Percentiles rank a stretch among this genome's conserved stretches.
Evolutionary conservation across 306 rosid species (phyloP).

Genomic region (Malus sylvestris): DNA sequence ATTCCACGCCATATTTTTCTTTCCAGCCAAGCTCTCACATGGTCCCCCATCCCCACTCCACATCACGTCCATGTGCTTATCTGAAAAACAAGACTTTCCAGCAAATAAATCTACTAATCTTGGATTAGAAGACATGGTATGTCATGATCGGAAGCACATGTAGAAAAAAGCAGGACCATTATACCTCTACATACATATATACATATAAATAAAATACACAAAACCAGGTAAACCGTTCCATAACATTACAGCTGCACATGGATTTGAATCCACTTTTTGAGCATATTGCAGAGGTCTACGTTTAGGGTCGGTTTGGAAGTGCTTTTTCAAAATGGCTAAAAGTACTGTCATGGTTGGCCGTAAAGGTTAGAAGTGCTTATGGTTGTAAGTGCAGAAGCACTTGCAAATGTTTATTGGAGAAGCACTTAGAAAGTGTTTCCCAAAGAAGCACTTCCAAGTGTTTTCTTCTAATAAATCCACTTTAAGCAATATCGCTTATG

Average conservation of each 20-base stretch:
- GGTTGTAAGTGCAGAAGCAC: background rate
- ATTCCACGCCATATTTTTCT: constrained; percentile 32
- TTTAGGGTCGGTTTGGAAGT: background rate
- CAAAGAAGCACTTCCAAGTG: background rate
- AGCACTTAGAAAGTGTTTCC: background rate
- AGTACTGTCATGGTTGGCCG: background rate
- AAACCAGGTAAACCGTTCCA: constrained; percentile 1
- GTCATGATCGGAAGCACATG: constrained; percentile 32
- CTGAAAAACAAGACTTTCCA: constrained; percentile 38
- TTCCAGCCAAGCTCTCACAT: constrained; percentile 44
- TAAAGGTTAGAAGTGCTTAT: background rate
- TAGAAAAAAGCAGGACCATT: constrained; percentile 28
- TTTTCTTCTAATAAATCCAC: background rate
- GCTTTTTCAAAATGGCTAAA: too few species aligned
- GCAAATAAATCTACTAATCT: constrained; percentile 21
- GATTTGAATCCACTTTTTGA: background rate
- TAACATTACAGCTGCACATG: constrained; percentile 12
- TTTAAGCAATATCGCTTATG: background rate
- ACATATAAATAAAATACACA: background rate
- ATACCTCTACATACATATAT: background rate
- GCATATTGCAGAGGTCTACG: background rate
- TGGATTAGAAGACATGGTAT: constrained; percentile 18
- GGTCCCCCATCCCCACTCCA: constrained; percentile 33
- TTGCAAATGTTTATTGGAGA: too few species aligned
- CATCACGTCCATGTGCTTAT: constrained; percentile 54